These are phyloP conservation scores for Arabis alpina DNA, from an alignment of 345 rosid genomes.

Conservation along the genomic window DNA sequence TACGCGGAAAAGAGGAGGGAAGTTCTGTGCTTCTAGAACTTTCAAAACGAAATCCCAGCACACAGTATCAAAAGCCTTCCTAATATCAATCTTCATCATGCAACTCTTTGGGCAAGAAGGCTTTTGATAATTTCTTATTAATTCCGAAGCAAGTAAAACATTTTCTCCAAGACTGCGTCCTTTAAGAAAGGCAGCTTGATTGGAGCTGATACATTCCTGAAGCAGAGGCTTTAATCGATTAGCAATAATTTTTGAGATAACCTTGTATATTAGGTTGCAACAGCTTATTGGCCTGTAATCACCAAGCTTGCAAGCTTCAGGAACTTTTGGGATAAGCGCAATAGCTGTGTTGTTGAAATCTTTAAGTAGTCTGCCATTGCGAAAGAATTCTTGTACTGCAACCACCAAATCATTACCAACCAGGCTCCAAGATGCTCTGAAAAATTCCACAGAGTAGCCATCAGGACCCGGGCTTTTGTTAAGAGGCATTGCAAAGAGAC, in stretches of 20 bases:
- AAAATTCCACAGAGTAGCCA: no score
- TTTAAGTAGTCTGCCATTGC: neutral
- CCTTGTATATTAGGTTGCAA: neutral
- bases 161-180: neutral
- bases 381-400: neutral
- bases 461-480: no score
- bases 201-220: accelerated
- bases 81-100: neutral
- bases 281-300: neutral
- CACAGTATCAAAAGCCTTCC: neutral
- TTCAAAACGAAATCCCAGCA: neutral
- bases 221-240: neutral
- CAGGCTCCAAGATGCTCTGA: neutral
- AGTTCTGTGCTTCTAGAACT: no score
- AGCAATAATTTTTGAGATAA: neutral
- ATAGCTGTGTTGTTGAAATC: neutral
- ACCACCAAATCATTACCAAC: accelerated
- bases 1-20: neutral
- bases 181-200: neutral
- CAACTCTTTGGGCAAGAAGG: neutral
- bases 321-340: neutral
- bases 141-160: neutral
- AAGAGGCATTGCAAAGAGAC: no score
- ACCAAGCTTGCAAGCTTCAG: neutral
- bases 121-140: neutral